Conservation (phyloP, 345 rosid genomes). For the Toxicodendron radicans region DNA sequence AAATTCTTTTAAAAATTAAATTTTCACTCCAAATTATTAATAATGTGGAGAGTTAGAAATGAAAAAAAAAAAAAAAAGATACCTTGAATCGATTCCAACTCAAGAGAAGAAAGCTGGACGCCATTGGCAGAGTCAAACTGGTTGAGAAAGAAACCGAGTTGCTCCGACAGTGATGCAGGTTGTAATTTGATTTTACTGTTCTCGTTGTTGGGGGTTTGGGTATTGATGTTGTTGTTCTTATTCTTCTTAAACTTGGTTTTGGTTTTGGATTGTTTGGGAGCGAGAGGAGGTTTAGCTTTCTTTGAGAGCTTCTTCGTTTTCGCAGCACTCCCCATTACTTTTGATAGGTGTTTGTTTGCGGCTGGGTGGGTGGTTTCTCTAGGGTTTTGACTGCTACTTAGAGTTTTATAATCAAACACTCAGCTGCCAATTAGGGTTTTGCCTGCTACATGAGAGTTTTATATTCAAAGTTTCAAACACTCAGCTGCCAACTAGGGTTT, state of each 20-base stretch:
- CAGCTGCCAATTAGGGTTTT: too few relatives aligned
- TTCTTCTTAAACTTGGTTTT: conserved; percentile 19
- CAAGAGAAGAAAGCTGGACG: conserved; percentile 60
- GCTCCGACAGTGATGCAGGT: conserved; percentile 41
- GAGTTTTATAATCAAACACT: too few relatives aligned
- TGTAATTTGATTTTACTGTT: not conserved
- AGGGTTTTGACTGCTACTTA: too few relatives aligned
- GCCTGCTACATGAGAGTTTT: too few relatives aligned
- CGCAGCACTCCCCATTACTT: conserved; percentile 12
- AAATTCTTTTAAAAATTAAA: not conserved
- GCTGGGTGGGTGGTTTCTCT: not conserved
- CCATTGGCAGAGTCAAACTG: conserved; percentile 61
- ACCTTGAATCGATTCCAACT: conserved; percentile 71
- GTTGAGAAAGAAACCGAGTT: conserved; percentile 50
- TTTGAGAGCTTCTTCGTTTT: conserved; percentile 12
- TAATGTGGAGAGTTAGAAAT: too few relatives aligned
- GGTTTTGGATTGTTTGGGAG: conserved; percentile 17
- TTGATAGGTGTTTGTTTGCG: not conserved
- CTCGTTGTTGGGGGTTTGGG: conserved; percentile 9
- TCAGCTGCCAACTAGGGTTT: too few relatives aligned
- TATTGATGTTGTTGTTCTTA: conserved; percentile 19
- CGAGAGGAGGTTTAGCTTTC: not conserved
- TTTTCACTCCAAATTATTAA: too few relatives aligned
- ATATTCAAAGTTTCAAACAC: too few relatives aligned
- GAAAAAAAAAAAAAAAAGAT: not conserved